Percentiles rank a stretch among this genome's conserved stretches.
Conservation (phyloP, 23 red algal species). For the Gracilaria domingensis region DNA sequence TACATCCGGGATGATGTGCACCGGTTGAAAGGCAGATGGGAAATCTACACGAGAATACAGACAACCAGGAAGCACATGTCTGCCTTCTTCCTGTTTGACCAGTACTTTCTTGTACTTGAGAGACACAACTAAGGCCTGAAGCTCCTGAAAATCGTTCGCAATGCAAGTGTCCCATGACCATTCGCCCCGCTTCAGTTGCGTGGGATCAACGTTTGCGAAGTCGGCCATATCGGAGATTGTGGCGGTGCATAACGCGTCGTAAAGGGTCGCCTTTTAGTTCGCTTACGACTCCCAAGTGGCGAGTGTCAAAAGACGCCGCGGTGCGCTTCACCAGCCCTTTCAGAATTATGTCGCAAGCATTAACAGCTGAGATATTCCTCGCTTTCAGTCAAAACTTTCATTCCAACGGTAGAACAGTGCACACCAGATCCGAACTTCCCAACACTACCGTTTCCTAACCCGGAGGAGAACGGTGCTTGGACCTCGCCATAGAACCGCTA, state of each 20-base stretch:
- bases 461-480: conserved; percentile 89
- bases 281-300: no score
- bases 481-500: conserved; percentile 73
- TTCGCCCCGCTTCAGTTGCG: conserved; percentile 5
- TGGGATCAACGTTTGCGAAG: no score
- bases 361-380: conserved; percentile 63
- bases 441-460: conserved; percentile 86
- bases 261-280: no score
- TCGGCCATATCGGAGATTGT: no score
- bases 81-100: background rate
- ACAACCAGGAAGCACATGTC: background rate
- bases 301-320: no score
- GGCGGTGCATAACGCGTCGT: no score
- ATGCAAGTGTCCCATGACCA: background rate
- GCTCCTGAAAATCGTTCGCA: conserved; percentile 14
- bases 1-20: background rate
- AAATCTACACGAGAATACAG: conserved; percentile 8
- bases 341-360: no score
- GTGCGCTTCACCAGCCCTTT: no score
- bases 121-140: conserved; percentile 9
- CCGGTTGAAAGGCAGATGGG: background rate
- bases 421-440: conserved; percentile 84
- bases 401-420: conserved; percentile 68
- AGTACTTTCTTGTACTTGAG: conserved; percentile 3
- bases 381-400: conserved; percentile 59